Conservation (phyloP, 331 rosid species). For the Quercus lobata region DNA sequence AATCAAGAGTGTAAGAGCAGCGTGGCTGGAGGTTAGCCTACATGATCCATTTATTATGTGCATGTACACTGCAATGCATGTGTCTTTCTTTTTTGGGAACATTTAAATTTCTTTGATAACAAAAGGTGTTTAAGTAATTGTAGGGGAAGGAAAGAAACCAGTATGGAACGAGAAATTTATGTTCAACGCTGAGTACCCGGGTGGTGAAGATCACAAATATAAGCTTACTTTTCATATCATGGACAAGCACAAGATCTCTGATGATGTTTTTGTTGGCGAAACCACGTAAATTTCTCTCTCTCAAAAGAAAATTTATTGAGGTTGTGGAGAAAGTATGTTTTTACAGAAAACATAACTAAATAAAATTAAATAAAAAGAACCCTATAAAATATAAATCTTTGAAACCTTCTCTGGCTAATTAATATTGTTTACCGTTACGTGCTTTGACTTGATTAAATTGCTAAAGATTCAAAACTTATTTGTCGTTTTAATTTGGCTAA, state of each 20-base stretch:
- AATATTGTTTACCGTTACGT: no score
- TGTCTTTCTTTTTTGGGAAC: background rate
- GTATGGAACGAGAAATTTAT: constrained; percentile 3
- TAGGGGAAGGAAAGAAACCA: constrained; percentile 8
- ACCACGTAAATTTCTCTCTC: background rate
- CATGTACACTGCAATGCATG: no score
- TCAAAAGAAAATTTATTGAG: no score
- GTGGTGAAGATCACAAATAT: constrained; percentile 10
- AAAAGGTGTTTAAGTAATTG: no score
- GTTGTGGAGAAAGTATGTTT: no score
- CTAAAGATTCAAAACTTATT: no score
- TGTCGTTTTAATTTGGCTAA: no score
- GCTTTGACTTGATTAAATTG: no score
- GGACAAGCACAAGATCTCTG: constrained; percentile 1
- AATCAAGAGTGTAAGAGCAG: constrained; percentile 7
- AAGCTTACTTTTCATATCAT: constrained; percentile 12
- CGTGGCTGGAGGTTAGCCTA: constrained; percentile 4
- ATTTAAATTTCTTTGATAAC: background rate
- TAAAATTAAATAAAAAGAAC: no score
- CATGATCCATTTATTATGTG: background rate
- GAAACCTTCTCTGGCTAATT: no score
- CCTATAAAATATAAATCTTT: no score
- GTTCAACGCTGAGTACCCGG: constrained; percentile 8
- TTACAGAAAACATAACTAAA: no score
- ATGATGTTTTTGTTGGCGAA: constrained; percentile 10